Evolutionary conservation across 306 rosid species (phyloP), one percentile per base, ranked within the genome.

Genomic region (Trifolium dubium): DNA sequence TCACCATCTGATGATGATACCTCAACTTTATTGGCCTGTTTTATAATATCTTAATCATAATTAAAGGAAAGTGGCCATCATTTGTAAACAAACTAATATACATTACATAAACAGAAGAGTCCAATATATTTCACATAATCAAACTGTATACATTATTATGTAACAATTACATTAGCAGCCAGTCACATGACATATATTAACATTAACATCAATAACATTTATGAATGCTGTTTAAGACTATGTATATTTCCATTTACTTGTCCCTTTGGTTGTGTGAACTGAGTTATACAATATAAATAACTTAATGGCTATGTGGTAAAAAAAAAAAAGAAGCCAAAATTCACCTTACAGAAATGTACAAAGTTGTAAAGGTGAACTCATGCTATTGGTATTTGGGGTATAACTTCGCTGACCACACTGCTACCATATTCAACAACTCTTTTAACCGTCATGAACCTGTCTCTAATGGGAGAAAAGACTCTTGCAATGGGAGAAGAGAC

Each of bases 401-500:
- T 41, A 82, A 76, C 72, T 81, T 86, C 82, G 76, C 76, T 46
- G 74, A 64, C 54, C 63, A 50, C 51, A 50, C 4, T 32, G 79
- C 77, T 61, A 41, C 72, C 76, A 79, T 70, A 68, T 60, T 8
- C 68, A 28, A 64, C 62, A 65, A 64, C 44, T 60, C 69, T 54
- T 64, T 32, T 5, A 35, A 47, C 71, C 61, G 68, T 69, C 82
- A 77, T 10, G 75, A 67, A 51, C 64, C 75, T 0, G 80, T 71
- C 74, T 86, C 84, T 73, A 83, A 34, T 15, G 97, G 92, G 60
- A 90, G 83, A 80, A 81, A 79, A 6, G 58, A 51, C 28, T 53
- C 56, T 49, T 86, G 86, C 74, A 83, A 35, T 19, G 96, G 92
- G 54, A 90, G 85, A 82, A 83, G 82, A 82, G 88, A 71, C 77